A percentile compares a stretch with the other conserved stretches of the same genome.
Conservation (phyloP, 148 eudicot genomes). For the Euryodendron excelsum region DNA sequence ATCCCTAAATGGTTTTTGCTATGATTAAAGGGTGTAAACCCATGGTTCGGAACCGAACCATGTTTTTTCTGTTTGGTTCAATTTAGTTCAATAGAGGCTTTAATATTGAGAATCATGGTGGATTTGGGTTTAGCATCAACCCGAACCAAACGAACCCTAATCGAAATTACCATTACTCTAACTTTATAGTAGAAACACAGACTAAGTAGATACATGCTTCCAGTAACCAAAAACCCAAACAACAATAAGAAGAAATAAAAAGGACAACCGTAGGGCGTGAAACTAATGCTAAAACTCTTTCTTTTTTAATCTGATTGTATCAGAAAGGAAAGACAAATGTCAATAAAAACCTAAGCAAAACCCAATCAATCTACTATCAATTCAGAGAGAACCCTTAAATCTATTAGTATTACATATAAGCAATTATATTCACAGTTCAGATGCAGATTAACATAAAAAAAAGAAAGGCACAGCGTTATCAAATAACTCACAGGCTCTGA, state of each 20-base stretch:
- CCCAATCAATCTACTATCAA: background rate
- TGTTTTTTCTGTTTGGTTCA: no score
- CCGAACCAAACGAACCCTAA: background rate
- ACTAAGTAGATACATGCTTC: background rate
- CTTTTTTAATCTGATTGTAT: background rate
- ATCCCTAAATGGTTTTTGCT: no score
- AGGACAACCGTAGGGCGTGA: no score
- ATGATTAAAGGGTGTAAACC: no score
- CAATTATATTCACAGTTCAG: background rate
- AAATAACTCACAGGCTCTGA: slow-evolving; percentile 67
- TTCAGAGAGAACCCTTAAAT: background rate
- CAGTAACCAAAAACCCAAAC: background rate
- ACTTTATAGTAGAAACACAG: background rate
- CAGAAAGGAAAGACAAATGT: background rate
- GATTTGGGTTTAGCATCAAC: no score
- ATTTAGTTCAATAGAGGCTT: no score
- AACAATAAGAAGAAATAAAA: background rate
- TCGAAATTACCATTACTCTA: background rate
- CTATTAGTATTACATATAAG: background rate
- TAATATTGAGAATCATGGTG: no score
- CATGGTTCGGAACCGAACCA: no score
- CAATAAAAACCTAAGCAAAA: background rate
- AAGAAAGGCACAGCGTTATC: background rate
- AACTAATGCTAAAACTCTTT: background rate
- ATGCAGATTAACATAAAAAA: background rate